Base-by-base conservation (phyloP, 345 rosid genomes). In the Boechera stricta region DNA sequence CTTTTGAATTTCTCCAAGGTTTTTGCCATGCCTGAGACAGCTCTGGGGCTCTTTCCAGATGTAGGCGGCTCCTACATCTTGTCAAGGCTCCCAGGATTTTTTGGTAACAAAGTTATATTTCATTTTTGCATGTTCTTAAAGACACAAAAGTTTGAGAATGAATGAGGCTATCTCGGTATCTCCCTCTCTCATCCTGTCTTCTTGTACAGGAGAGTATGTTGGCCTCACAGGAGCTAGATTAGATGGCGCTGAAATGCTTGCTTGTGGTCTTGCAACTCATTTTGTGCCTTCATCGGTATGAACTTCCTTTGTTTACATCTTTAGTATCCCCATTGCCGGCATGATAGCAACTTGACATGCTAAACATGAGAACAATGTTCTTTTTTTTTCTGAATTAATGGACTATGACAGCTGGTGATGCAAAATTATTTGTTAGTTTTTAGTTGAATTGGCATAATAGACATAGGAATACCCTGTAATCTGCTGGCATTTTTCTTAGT, bases 1-100 rank as follows among this genome's bases (percentile, higher is more conserved):
- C 45, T 60, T 77, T 67, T 59, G 54, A 67, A 13, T 41, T 79
- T 66, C 24, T 45, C 33, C 73, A 45, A 93, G 98, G 73, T 88
- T 62, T 90, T 93, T 85, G 93, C 97, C 62, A 93, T 91, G 97
- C 97, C 94, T 64, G 97, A 93, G 79, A 88, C 95, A 67, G 89
- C 89, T 48, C 76, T 93, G 26, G 95, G 93, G 29, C 95, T 91
- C 82, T 91, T 93, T 81, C 98, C 95, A 44, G 98, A 93, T 82
- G 69, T 89, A 31, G 97, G 95, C 48, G 92, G 93, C 70, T 88
- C 98, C 4, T 93, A 85, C 74, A 89, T 85, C 88, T 84, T 93
- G 85, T 86, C 97, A 70, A 88, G 97, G 76, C 94, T 93, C 58
- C 91, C 94, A 3, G 95, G 97, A 32, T 91, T 86, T 83, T 88